Base-by-base conservation (phyloP, 23 red algal species). In the Agarophyton chilense region DNA sequence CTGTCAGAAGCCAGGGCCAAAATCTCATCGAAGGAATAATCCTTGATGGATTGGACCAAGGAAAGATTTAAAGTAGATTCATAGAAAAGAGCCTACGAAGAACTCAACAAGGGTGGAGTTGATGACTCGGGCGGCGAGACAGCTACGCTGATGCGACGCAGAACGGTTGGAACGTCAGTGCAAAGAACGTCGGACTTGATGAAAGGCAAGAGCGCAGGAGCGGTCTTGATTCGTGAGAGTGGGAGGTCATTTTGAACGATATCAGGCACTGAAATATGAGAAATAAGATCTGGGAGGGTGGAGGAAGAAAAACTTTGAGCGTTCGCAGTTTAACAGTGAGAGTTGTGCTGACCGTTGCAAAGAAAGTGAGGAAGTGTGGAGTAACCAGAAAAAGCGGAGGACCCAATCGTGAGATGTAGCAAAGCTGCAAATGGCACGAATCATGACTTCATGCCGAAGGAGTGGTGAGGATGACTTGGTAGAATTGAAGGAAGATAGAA, bases 311-410 rank as follows among this genome's bases (percentile, higher is more conserved):
- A 21, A 3, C 11, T 38, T 14, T 34, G 29, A 16, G 34, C 1
- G 65, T 14, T 33, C 43, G 41, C 21, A 33, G n/a, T 43, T 19
- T 40, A 2, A 49, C 68, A 74, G 11, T 67, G 62, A 11, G 62
- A 4, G 25, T 11, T 67, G 6, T 32, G 25, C 11, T n/a, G n/a
- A 35, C 65, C 65, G 65, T 42, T 43, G 35, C 65, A 72, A 17
- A 42, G 43, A 25, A 74, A 74, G 41, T 74, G 68, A 11, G 68
- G 41, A 10, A 34, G 68, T 1, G 68, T 74, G 41, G 68, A 74
- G 25, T 42, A 74, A 38, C 40, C 68, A 3, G 47, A 39, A 10
- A 74, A 5, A 29, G 25, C 41, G 40, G 68, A 22, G 68, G 68
- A 74, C 2, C 29, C 68, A 1, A 74, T 9, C 21, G 40, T 13